phyloP scores from a whole-genome alignment of 1,284 basidiomycete species.

The Leccinum idahoense region DNA sequence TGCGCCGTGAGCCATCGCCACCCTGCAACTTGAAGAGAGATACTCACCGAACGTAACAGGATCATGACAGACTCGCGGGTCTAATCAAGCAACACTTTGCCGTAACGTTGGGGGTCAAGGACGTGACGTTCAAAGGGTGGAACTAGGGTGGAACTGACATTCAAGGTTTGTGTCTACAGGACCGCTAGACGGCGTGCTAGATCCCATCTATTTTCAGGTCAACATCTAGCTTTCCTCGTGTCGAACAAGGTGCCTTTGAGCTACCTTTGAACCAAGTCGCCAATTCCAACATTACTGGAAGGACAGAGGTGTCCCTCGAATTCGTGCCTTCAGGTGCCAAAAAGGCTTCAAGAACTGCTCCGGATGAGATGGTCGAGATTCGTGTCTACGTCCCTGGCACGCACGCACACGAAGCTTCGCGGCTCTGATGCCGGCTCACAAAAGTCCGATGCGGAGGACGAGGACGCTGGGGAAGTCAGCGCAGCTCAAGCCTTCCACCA shows the following conservation, averaged over 20 bases:
- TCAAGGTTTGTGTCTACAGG: constrained; percentile 56
- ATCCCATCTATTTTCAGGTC: constrained; percentile 45
- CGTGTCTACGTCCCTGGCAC: constrained; percentile 87
- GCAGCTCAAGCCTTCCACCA: constrained; percentile 98
- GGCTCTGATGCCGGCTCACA: constrained; percentile 76
- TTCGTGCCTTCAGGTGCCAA: constrained; percentile 62
- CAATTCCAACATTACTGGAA: constrained; percentile 97
- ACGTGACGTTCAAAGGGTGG: constrained; percentile 92
- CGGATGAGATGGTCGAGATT: constrained; percentile 94
- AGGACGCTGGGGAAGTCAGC: constrained; percentile 71
- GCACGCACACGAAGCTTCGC: constrained; percentile 63
- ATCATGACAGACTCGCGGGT: constrained; percentile 73
- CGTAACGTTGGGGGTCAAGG: constrained; percentile 80
- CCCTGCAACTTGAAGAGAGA: neutral
- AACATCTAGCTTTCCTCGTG: constrained; percentile 87
- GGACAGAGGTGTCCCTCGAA: constrained; percentile 96
- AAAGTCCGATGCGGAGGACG: constrained; percentile 67
- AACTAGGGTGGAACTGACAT: constrained; percentile 98
- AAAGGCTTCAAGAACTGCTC: constrained; percentile 42
- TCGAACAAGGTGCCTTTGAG: constrained; percentile 89
- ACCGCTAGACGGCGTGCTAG: neutral
- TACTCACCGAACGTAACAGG: constrained; percentile 40
- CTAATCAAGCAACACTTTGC: constrained; percentile 85
- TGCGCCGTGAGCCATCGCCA: constrained; percentile 28
- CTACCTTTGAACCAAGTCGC: constrained; percentile 84